Conservation (phyloP, 805 yeast species). For the Candida anglica region DNA sequence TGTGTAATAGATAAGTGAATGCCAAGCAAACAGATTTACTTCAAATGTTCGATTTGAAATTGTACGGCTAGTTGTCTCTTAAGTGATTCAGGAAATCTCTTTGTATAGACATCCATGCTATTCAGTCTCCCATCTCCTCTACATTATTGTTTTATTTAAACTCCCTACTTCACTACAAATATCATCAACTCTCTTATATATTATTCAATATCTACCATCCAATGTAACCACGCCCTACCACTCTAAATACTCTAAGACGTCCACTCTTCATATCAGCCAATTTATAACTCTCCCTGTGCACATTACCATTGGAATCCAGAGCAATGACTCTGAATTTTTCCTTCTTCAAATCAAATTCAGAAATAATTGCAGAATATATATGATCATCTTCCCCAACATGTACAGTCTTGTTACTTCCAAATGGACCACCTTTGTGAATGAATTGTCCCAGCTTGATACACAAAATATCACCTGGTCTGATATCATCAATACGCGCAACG, state of each 20-base stretch:
- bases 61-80: too few relatives aligned
- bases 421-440: conserved; percentile 52
- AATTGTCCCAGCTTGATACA: conserved; percentile 75
- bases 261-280: conserved; percentile 76
- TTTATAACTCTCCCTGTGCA: conserved; percentile 60
- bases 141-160: too few relatives aligned
- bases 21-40: too few relatives aligned
- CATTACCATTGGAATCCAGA: conserved; percentile 44
- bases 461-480: conserved; percentile 80
- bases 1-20: too few relatives aligned
- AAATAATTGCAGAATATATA: conserved; percentile 54
- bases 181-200: too few relatives aligned
- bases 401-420: conserved; percentile 25
- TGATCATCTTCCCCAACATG: conserved; percentile 53
- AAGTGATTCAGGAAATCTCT: too few relatives aligned
- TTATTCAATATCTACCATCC: conserved; percentile 68
- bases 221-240: conserved; percentile 66
- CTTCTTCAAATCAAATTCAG: conserved; percentile 72
- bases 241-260: conserved; percentile 72
- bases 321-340: conserved; percentile 68
- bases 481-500: conserved; percentile 53
- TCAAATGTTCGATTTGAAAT: too few relatives aligned
- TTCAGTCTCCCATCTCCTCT: too few relatives aligned
- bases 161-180: too few relatives aligned
- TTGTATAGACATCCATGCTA: too few relatives aligned